Base-by-base conservation (phyloP, 352 stramenopile genomes). In the Pythium aristosporum region DNA sequence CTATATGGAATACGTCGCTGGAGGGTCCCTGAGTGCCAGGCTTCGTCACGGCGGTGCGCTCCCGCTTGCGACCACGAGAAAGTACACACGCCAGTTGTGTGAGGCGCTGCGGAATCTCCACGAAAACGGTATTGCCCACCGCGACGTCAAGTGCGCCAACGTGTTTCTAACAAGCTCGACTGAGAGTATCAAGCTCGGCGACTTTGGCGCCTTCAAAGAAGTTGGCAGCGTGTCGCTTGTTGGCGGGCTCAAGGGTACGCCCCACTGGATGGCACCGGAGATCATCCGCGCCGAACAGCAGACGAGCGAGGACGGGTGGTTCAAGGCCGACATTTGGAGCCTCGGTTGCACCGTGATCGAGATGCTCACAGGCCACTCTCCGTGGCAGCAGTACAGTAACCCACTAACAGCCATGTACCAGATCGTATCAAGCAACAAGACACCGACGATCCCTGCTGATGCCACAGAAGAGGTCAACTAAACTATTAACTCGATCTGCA, bases 221-320 rank as follows among this genome's bases (percentile, higher is more conserved):
- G 72, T 89, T 16, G 82, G 82, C 20, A 83, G 72, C 18, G 72
- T 76, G 4, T 92, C 80, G 32, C 71, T 96, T 15, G 76, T 93
- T 3, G 80, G 75, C 6, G 87, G 89, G 0, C 63, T 97, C 30
- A 96, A 96, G 62, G 90, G 92, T 1, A 97, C 92, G 3, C 87
- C 89, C 1, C 88, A 94, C 36, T 98, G 90, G 90, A 98, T 97
- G 89, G 91, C 92, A 1, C 92, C 91, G 1, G 92, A 97, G 50
- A 83, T 98, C 12, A 96, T 97, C 48, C 68, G 77, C 21, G 55
- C 54, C 8, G 76, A 86, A 48, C 65, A 87, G 62, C 67, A 80
- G 2, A 75, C 62, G 6, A 80, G 58, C 50, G 70, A 83, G 32
- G 80, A 89, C 46, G 76, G 81, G 20, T 97, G 91, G 91, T 88